Percentiles rank a stretch among this genome's conserved stretches.
Conservation (phyloP, 768 basidiomycete species). For the Crucibulum laeve region DNA sequence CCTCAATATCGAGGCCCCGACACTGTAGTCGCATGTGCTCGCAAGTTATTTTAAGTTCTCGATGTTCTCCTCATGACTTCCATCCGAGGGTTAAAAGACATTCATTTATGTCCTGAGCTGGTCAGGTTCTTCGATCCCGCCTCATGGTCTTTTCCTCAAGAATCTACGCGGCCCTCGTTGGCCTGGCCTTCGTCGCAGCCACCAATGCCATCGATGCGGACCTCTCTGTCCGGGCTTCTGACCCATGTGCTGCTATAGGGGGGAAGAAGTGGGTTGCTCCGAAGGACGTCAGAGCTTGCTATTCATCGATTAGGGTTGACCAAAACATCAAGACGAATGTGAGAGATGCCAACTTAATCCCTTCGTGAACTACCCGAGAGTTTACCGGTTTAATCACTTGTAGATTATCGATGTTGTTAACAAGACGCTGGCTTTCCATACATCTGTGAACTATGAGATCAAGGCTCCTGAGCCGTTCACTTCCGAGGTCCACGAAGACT, state of each 20-base stretch:
- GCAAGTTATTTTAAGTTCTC: background rate
- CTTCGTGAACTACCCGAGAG: background rate
- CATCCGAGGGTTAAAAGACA: background rate
- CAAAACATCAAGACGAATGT: slow-evolving; percentile 48
- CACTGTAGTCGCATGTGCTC: background rate
- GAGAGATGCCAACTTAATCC: slow-evolving; percentile 9
- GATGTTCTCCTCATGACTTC: background rate
- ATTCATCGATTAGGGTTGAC: slow-evolving; percentile 45
- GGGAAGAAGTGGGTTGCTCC: slow-evolving; percentile 58
- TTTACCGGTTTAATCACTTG: background rate
- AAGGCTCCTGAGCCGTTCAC: slow-evolving; percentile 49
- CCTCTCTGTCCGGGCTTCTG: slow-evolving; percentile 13
- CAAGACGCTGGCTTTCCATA: slow-evolving; percentile 59
- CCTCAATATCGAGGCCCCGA: slow-evolving; percentile 2
- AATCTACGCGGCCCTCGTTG: background rate
- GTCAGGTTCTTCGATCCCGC: background rate
- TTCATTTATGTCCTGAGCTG: background rate
- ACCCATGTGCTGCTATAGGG: slow-evolving; percentile 51
- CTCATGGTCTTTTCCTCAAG: background rate
- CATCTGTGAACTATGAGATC: slow-evolving; percentile 57
- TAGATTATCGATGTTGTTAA: slow-evolving; percentile 59
- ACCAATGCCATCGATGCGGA: slow-evolving; percentile 3
- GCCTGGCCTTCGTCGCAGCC: slow-evolving; percentile 4
- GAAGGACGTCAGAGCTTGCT: slow-evolving; percentile 45
- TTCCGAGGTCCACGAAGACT: slow-evolving; percentile 52